Base-by-base conservation (phyloP, 129 eudicot genomes). In the Arctium minus region DNA sequence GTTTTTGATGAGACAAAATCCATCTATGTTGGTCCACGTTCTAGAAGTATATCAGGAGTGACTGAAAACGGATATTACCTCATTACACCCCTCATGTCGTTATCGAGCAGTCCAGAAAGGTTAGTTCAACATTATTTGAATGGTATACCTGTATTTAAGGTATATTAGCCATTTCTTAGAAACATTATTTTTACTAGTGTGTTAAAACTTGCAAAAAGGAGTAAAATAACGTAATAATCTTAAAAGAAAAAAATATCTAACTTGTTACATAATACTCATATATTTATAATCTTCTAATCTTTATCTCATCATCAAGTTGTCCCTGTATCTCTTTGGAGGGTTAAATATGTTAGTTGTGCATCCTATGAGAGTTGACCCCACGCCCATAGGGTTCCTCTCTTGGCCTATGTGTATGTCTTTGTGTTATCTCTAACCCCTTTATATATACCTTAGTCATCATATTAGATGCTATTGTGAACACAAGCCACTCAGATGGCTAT, bases 1-100 rank as follows among this genome's bases (percentile, higher is more conserved):
- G 81, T 85, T 50, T 93, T 87, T 88, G 97, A 93, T 83, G 99
- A 96, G 72, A 70, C 91, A 62, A 93, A 87, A 85, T 91, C 99
- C 29, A 80, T 93, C 53, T 93, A 70, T 72, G 88, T 96, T 12
- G 99, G 99, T 68, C 99, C 99, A 39, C 97, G 99, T 77, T 96
- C 97, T 35, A 93, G 99, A 89, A 93, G 99, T 83, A 96, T 96
- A 64, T 96, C 99, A 22, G 99, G 98, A 75, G 95, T 96, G 75
- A 93, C 97, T 46, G 97, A 92, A 86, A 96, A 91, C 82, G 99
- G 99, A 74, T 96, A 96, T 90, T 96, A 87, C 74, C 73, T 96
- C 50, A 86, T 96, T 75, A 93, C 97, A 12, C 97, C 98, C 15
- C 94, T 96, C 78, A 79, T 88, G 87, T 97, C 97, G 0, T 73